These are phyloP conservation scores for Phellopilus nigrolimitatus DNA, from an alignment of 1,284 basidiomycete genomes.

Conservation along the genomic window DNA sequence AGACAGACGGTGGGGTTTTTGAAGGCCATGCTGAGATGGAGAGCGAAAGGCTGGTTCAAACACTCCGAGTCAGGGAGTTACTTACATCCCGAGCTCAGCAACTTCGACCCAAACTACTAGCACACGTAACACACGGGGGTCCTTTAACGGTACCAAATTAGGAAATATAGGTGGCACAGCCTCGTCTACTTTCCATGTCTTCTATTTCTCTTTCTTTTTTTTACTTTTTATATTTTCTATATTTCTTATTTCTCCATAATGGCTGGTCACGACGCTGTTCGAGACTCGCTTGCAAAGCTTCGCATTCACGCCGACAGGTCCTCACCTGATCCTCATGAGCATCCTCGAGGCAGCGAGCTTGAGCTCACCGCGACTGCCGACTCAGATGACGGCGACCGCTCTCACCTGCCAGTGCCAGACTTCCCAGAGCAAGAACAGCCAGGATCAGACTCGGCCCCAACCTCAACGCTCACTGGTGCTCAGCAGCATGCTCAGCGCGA, in stretches of 20 bases:
- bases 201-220: neutral
- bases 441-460: slow-evolving; percentile 8
- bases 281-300: slow-evolving; percentile 17
- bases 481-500: slow-evolving; percentile 39
- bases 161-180: neutral
- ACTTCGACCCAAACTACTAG: no score
- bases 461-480: slow-evolving; percentile 5
- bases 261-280: slow-evolving; percentile 16
- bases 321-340: slow-evolving; percentile 11
- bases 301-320: slow-evolving; percentile 15
- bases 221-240: slow-evolving; percentile 9
- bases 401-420: slow-evolving; percentile 3
- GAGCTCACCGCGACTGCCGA: no score
- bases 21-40: neutral
- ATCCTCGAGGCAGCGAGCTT: slow-evolving; percentile 13
- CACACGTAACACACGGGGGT: no score
- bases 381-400: slow-evolving; percentile 1
- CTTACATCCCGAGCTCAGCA: no score
- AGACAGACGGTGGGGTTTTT: slow-evolving; percentile 7
- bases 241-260: neutral
- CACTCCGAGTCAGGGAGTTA: no score
- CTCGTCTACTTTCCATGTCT: no score
- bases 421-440: neutral
- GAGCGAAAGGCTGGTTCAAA: neutral
- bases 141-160: no score